Evolutionary conservation across 495 filamentous ascomycete genomes (phyloP).

Genomic region (Pyrenopolyporus hunteri): DNA sequence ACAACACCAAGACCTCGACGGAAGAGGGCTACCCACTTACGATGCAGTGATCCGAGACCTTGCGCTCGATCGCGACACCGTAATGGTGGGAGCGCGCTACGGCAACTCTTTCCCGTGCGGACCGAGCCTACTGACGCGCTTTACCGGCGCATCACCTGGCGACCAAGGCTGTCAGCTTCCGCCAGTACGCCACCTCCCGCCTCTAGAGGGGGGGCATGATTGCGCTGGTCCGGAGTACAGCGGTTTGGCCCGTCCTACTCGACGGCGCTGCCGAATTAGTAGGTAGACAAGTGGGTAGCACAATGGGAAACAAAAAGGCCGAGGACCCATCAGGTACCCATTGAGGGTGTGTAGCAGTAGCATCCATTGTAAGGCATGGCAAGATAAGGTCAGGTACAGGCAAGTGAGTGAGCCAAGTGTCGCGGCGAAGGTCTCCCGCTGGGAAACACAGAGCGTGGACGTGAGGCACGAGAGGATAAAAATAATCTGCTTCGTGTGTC

Average conservation of each 20-base stretch:
- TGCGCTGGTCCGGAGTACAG: conserved; percentile 42
- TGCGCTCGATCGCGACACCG: conserved; percentile 27
- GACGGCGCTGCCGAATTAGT: conserved; percentile 23
- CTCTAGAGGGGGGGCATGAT: conserved; percentile 44
- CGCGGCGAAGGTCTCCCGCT: background rate
- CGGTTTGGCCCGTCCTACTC: conserved; percentile 44
- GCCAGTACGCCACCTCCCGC: conserved; percentile 45
- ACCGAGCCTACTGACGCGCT: conserved; percentile 42
- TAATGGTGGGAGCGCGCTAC: conserved; percentile 34
- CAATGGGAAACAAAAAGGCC: too few species aligned
- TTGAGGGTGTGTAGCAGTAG: too few species aligned
- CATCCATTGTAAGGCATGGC: too few species aligned
- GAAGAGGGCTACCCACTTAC: conserved; percentile 36
- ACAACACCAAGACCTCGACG: conserved; percentile 36
- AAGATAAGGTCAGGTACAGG: background rate
- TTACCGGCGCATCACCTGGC: conserved; percentile 19
- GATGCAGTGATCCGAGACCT: conserved; percentile 42
- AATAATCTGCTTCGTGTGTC: conserved; percentile 27
- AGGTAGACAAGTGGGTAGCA: too few species aligned
- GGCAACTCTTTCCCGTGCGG: conserved; percentile 37
- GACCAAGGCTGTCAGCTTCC: conserved; percentile 32
- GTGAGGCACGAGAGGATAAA: conserved; percentile 27
- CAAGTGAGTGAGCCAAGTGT: background rate
- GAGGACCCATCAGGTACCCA: too few species aligned
- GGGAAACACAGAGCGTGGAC: background rate